Evolutionary conservation across 495 filamentous ascomycete species (phyloP).

Genomic region (Patellaria atrata): DNA sequence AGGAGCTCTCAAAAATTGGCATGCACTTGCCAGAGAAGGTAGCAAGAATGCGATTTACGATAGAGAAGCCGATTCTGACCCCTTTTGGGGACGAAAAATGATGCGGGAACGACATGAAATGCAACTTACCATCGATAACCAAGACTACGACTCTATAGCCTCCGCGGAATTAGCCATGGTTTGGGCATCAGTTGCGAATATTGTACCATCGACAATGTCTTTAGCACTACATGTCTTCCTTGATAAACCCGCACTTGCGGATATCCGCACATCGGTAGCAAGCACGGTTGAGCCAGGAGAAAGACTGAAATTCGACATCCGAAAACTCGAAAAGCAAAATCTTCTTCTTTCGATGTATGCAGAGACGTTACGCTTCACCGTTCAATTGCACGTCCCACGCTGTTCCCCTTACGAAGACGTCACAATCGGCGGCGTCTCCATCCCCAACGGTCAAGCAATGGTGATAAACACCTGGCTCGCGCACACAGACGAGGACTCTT

Average conservation of each 20-base stretch:
- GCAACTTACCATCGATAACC: conserved; percentile 23
- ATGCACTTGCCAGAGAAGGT: conserved; percentile 18
- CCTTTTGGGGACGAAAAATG: conserved; percentile 24
- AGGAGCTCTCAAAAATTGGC: conserved; percentile 19
- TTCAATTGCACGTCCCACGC: conserved; percentile 23
- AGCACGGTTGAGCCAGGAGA: too few relatives aligned
- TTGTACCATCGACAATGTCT: too few relatives aligned
- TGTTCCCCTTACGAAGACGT: conserved; percentile 16
- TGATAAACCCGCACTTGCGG: too few relatives aligned
- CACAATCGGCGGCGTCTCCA: conserved; percentile 12
- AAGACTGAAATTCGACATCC: conserved; percentile 19
- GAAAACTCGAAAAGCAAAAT: conserved; percentile 16
- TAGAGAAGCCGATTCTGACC: conserved; percentile 22
- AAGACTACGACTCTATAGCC: conserved; percentile 20
- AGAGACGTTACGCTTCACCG: conserved; percentile 23
- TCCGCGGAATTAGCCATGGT: conserved; percentile 22
- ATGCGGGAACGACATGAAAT: conserved; percentile 22
- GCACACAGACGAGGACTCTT: conserved; percentile 22
- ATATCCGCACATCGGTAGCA: too few relatives aligned
- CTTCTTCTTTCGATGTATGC: conserved; percentile 25
- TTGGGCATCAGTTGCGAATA: conserved; percentile 23
- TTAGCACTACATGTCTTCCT: too few relatives aligned
- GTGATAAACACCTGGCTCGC: conserved; percentile 17
- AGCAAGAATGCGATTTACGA: conserved; percentile 3
- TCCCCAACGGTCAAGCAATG: conserved; percentile 9